Evolutionary conservation across 2,329 filamentous ascomycete genomes (phyloP).

Genomic region (Aureobasidium lini): DNA sequence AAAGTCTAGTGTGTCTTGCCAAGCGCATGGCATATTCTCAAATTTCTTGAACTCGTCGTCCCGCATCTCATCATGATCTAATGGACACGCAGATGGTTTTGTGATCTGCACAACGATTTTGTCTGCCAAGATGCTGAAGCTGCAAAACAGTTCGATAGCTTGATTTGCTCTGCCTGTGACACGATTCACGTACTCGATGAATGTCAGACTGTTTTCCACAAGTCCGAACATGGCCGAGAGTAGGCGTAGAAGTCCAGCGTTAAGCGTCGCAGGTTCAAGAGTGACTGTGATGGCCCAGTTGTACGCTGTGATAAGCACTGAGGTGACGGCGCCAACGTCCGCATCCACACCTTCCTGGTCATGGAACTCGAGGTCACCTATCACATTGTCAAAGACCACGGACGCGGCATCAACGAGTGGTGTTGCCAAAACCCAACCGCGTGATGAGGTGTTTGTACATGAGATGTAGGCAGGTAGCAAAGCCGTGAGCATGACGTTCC

Average conservation of each 20-base stretch:
- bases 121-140: neutral
- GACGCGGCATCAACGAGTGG: conserved; percentile 46
- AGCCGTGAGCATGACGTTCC: conserved; percentile 44
- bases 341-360: conserved; percentile 33
- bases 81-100: neutral
- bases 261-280: no score
- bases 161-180: neutral
- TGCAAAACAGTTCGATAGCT: neutral
- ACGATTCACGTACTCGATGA: conserved; percentile 2
- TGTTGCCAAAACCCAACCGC: conserved; percentile 45
- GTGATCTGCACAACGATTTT: neutral
- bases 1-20: conserved; percentile 7
- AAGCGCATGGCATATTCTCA: neutral
- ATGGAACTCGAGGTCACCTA: conserved; percentile 39
- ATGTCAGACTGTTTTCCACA: neutral
- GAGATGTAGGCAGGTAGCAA: conserved; percentile 53
- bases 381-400: conserved; percentile 35
- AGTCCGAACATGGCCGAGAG: neutral
- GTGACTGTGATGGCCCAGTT: neutral
- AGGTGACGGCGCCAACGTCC: neutral
- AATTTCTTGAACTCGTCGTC: neutral
- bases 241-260: neutral
- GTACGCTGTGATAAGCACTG: neutral
- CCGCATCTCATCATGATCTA: neutral
- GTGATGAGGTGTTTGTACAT: conserved; percentile 35